These are phyloP conservation scores for Nicotiana tomentosiformis DNA, from an alignment of 257 asterid species.

Conservation along the genomic window DNA sequence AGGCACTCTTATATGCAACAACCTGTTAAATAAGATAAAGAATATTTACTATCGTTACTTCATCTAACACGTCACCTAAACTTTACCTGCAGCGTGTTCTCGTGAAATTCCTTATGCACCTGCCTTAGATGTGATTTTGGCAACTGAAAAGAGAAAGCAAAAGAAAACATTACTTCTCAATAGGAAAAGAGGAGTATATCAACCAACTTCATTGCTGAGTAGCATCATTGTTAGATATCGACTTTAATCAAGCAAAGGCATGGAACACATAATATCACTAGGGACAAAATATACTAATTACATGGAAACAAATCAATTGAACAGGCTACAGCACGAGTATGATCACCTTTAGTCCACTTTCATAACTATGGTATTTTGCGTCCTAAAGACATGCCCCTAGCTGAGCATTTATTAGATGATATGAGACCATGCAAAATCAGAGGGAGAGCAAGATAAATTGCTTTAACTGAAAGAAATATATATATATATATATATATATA, in stretches of 20 bases:
- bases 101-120: constrained; percentile 71
- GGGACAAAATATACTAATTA: background rate
- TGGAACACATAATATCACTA: background rate
- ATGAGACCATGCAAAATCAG: background rate
- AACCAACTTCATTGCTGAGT: background rate
- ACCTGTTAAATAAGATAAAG: background rate
- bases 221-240: background rate
- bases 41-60: background rate
- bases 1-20: background rate
- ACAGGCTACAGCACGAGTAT: background rate
- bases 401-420: no score
- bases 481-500: no score
- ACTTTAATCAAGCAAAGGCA: background rate
- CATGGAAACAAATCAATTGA: background rate
- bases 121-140: constrained; percentile 73
- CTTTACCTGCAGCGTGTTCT: constrained; percentile 52
- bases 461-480: background rate
- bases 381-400: background rate
- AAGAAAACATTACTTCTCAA: background rate
- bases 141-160: constrained; percentile 37
- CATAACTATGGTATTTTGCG: background rate
- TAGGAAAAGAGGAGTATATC: background rate
- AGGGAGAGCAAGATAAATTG: background rate
- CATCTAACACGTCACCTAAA: constrained; percentile 1
- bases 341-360: background rate